Evolutionary conservation across 2,329 filamentous ascomycete genomes (phyloP), one percentile per base, ranked within the genome.

Genomic region (Colletotrichum neosansevieriae): DNA sequence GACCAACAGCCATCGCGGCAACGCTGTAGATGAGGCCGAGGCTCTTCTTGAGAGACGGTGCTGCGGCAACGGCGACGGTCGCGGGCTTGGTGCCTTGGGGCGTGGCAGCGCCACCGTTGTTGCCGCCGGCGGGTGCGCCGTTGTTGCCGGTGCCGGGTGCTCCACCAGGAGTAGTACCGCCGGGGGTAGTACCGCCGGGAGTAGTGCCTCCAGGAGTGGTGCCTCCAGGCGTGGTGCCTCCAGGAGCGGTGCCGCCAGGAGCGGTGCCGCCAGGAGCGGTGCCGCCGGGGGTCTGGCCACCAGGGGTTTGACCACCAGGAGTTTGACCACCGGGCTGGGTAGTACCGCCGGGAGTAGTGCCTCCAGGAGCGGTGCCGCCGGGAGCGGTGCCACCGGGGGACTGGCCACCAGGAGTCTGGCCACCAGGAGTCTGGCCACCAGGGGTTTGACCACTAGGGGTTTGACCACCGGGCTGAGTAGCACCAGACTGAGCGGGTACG

Each of bases 21-120:
- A 74, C 29, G 29, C 29, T 74, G 21, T 72, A 73, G 34, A 76
- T 63, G 13, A 74, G 61, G 19, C 72, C 66, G 58, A 78, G 63
- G 17, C 75, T 73, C 47, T 72, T 72, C 72, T 73, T 75, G 59
- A 76, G 34, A 7, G 75, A 73, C 6, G 74, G 57, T 11, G 75
- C 74, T 7, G 61, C 53, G 40, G 60, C 61, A 4, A 34, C 40
- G 47, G 45, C 45, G 60, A 68, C 60, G 19, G 47, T 64, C 24
- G 59, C 29, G 47, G 65, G 60, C 32, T 11, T 58, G 11, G 42
- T 36, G 29, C 62, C 54, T 34, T 11, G 21, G 47, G 54, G n/a
- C 9, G 34, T 24, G 19, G 42, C 40, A 42, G 15, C 50, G 44
- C 44, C 45, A 17, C 44, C 45, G 1, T 32, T 32, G 44, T 29